Base-by-base conservation (phyloP, 345 rosid genomes). In the Diplotaxis tenuifolia region DNA sequence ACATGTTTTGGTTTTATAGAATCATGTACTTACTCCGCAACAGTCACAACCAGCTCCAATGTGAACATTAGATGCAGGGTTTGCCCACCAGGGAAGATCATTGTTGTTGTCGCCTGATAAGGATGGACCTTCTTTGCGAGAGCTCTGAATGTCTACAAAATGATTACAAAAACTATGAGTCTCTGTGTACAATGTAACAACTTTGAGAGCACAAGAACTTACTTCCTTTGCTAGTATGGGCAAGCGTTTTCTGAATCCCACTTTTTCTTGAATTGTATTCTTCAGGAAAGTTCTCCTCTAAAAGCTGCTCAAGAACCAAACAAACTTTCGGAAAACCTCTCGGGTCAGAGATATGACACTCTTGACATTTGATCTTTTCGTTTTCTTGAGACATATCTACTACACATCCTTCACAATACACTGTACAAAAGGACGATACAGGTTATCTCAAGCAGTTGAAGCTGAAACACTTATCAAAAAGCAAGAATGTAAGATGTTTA, bases 401-500 rank as follows among this genome's bases (percentile, higher is more conserved):
- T n/a, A 89, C 73, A 77, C 97, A 93, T 54, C 77, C 82, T 80
- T 86, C 82, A 27, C 97, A 93, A 79, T 83, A 86, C 28, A 86
- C 98, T 93, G 85, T 56, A 76, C 74, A 36, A 3, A 71, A 42
- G 27, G 10, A 31, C 20, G 7, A 54, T 0, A 15, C 25, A 49
- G 9, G 15, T 78, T 25, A 61, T 45, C 20, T 53, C 49, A 53
- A 31, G 70, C 52, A 53, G 14, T 21, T 20, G 23, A 38, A 50
- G 7, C 0, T 20, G 16, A 38, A 50, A 10, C 1, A 52, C 59
- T 3, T 7, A 45, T 15, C 29, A 32, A 2, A 61, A 45, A 19
- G 21, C 19, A 7, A 1, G 70, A 3, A 68, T 21, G 36, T 31
- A 54, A 58, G 73, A 67, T 53, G 12, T 16, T n/a, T 89, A 93